Conservation (phyloP, 805 yeast genomes). For the Helenozyma baotianmanensis region DNA sequence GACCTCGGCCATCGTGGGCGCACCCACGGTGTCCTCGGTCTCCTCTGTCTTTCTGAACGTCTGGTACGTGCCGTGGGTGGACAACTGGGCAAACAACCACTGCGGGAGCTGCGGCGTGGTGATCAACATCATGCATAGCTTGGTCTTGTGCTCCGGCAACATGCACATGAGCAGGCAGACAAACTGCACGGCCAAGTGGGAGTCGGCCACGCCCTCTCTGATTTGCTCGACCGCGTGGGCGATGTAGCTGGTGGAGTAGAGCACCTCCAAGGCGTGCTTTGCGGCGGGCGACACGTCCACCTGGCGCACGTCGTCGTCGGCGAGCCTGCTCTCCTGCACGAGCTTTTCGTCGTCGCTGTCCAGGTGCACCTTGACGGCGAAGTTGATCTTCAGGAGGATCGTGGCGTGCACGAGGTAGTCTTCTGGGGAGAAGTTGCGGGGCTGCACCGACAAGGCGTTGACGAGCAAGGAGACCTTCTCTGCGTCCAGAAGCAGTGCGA, state of each 20-base stretch:
- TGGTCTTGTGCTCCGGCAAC: slow-evolving; percentile 33
- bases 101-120: slow-evolving; percentile 37
- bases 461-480: slow-evolving; percentile 9
- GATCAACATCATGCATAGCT: slow-evolving; percentile 37
- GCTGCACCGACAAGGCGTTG: slow-evolving; percentile 7
- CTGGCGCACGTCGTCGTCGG: background rate
- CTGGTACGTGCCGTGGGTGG: slow-evolving; percentile 14
- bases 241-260: slow-evolving; percentile 4
- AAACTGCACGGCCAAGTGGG: slow-evolving; percentile 14
- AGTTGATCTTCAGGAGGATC: slow-evolving; percentile 3
- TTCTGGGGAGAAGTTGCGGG: background rate
- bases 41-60: slow-evolving; percentile 8
- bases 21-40: background rate
- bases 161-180: slow-evolving; percentile 30
- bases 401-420: slow-evolving; percentile 4
- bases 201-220: background rate
- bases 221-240: slow-evolving; percentile 2
- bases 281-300: slow-evolving; percentile 1
- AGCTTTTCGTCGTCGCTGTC: slow-evolving; percentile 2
- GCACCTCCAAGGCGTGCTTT: background rate
- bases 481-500: slow-evolving; percentile 1
- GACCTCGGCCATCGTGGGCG: background rate
- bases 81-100: slow-evolving; percentile 27
- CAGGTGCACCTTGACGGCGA: background rate
- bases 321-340: background rate